Conservation (phyloP, 1,284 basidiomycete species). For the Gomphus bonarii region DNA sequence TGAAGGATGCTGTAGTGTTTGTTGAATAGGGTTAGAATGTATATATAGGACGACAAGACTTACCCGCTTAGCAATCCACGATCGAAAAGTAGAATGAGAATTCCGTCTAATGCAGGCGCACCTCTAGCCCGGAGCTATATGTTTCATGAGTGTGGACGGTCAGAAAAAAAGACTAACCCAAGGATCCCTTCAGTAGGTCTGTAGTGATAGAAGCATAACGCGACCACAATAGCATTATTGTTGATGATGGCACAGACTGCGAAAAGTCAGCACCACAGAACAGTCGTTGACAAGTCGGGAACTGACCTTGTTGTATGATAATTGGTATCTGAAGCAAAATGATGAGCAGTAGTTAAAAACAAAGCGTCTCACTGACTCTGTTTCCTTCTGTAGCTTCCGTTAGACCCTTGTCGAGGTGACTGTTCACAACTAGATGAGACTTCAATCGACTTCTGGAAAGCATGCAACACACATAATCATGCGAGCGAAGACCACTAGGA, state of each 20-base stretch:
- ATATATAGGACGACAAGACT: not conserved
- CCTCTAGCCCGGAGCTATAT: not conserved
- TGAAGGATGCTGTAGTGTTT: not conserved
- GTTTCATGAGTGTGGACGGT: not conserved
- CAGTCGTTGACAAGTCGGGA: not conserved
- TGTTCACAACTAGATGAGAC: not conserved
- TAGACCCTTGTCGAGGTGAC: not conserved
- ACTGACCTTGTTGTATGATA: not conserved
- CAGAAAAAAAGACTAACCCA: not conserved
- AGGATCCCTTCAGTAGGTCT: not conserved
- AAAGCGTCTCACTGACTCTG: not conserved
- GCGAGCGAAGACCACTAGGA: not conserved
- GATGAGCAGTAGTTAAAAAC: not conserved
- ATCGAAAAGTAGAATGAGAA: not conserved
- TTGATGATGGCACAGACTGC: not conserved
- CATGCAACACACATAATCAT: not conserved
- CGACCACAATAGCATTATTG: not conserved
- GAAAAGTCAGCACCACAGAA: not conserved
- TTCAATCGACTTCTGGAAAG: not conserved
- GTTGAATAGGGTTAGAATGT: not conserved
- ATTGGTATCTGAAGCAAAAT: not conserved
- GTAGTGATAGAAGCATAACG: not conserved
- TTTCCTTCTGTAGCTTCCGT: not conserved
- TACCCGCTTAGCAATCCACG: not conserved
- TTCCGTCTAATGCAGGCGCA: not conserved